phyloP scores from a whole-genome alignment of 2,329 filamentous ascomycete species.

The Diaporthe citriasiana region DNA sequence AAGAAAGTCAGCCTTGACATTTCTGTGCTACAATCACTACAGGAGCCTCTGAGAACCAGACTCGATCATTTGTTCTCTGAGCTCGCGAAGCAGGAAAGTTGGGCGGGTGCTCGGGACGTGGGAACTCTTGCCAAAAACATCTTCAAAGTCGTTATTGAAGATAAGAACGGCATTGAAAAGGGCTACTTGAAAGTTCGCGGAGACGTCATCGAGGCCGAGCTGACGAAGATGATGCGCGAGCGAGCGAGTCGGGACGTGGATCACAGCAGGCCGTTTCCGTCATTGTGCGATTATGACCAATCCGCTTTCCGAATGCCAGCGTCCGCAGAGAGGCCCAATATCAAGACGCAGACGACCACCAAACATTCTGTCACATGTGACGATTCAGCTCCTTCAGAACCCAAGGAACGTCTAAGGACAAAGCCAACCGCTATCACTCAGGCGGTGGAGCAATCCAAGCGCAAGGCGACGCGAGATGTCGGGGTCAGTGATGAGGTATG shows the following conservation, averaged over 20 bases:
- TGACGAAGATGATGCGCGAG: slow-evolving; percentile 45
- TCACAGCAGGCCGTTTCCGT: not conserved
- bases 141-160: slow-evolving; percentile 57
- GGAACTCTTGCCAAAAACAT: slow-evolving; percentile 66
- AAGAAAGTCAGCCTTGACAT: slow-evolving; percentile 46
- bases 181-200: slow-evolving; percentile 41
- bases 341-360: not conserved
- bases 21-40: slow-evolving; percentile 48
- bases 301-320: not conserved
- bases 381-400: not conserved
- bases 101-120: slow-evolving; percentile 76
- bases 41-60: slow-evolving; percentile 44
- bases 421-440: not conserved
- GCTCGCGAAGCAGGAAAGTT: slow-evolving; percentile 61
- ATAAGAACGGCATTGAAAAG: slow-evolving; percentile 45
- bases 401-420: not conserved
- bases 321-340: not conserved
- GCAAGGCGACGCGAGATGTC: slow-evolving; percentile 59
- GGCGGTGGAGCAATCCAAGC: not conserved
- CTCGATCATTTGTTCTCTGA: slow-evolving; percentile 54
- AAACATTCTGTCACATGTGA: not conserved
- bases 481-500: slow-evolving; percentile 73
- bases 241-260: slow-evolving; percentile 43
- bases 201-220: slow-evolving; percentile 38
- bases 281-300: not conserved